Percentiles rank a stretch among this genome's conserved stretches.
Conservation (phyloP, 768 basidiomycete genomes). For the Boletus tomentosulus region DNA sequence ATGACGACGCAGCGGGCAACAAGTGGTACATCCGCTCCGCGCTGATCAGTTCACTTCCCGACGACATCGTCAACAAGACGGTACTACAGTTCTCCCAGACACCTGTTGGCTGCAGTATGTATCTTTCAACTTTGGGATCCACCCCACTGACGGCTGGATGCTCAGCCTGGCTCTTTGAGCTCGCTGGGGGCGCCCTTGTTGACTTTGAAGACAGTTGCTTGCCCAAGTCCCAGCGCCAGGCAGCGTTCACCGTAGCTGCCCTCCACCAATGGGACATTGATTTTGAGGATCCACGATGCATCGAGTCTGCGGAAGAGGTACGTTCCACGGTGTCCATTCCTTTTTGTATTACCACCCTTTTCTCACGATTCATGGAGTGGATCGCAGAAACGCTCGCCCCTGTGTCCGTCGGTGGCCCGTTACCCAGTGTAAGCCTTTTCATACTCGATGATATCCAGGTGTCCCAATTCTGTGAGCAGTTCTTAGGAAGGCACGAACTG, state of each 20-base stretch:
- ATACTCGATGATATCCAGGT: slow-evolving; percentile 14
- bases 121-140: not conserved
- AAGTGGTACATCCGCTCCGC: slow-evolving; percentile 92
- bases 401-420: slow-evolving; percentile 73
- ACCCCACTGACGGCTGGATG: slow-evolving; percentile 1
- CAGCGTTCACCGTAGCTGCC: slow-evolving; percentile 81
- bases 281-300: slow-evolving; percentile 74
- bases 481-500: slow-evolving; percentile 69
- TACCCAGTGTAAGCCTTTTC: slow-evolving; percentile 67
- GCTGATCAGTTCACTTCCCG: slow-evolving; percentile 77
- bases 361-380: slow-evolving; percentile 49
- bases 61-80: slow-evolving; percentile 81
- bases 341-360: not conserved
- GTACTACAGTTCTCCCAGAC: slow-evolving; percentile 77
- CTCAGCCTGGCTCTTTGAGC: slow-evolving; percentile 88
- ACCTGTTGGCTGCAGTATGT: slow-evolving; percentile 89
- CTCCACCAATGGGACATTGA: slow-evolving; percentile 92
- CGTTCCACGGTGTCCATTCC: slow-evolving; percentile 8
- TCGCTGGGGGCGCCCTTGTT: slow-evolving; percentile 74
- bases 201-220: slow-evolving; percentile 74
- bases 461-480: slow-evolving; percentile 41
- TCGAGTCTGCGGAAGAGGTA: slow-evolving; percentile 79
- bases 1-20: slow-evolving; percentile 51
- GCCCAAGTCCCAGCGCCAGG: slow-evolving; percentile 75
- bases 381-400: slow-evolving; percentile 68